phyloP scores from a whole-genome alignment of 164 flowering plant genomes.

The Berberis vulgaris region DNA sequence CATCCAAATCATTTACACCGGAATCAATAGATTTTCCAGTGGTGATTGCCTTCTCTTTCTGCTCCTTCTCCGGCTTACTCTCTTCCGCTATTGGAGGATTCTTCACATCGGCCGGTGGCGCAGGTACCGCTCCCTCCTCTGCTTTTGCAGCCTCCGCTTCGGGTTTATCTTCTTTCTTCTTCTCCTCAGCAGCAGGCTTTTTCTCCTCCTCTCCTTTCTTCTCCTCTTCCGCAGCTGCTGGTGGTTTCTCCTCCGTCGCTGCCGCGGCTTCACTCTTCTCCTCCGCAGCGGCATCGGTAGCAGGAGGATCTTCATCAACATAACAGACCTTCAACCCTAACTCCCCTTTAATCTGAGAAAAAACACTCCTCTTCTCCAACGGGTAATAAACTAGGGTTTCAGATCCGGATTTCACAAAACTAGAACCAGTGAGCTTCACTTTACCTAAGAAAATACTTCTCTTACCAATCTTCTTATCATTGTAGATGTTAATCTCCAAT shows the following conservation, averaged over 20 bases:
- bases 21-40: slow-evolving; percentile 14
- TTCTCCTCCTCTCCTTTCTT: slow-evolving; percentile 32
- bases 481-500: slow-evolving; percentile 64
- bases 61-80: slow-evolving; percentile 18
- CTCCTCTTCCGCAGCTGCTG: slow-evolving; percentile 14
- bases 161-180: slow-evolving; percentile 13
- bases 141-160: slow-evolving; percentile 11
- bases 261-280: slow-evolving; percentile 8
- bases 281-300: slow-evolving; percentile 17
- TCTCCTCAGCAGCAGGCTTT: slow-evolving; percentile 14
- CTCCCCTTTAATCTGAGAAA: slow-evolving; percentile 91
- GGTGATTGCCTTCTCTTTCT: slow-evolving; percentile 5
- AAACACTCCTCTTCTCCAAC: slow-evolving; percentile 90
- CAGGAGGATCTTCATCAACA: slow-evolving; percentile 42
- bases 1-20: slow-evolving; percentile 28
- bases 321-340: slow-evolving; percentile 62
- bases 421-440: slow-evolving; percentile 56
- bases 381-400: slow-evolving; percentile 70
- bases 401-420: slow-evolving; percentile 38
- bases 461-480: slow-evolving; percentile 67
- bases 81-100: slow-evolving; percentile 25
- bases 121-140: slow-evolving; percentile 17
- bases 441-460: slow-evolving; percentile 73
- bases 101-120: slow-evolving; percentile 18
- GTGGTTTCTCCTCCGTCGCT: slow-evolving; percentile 18